A percentile compares a stretch with the other conserved stretches of the same genome.
These are phyloP conservation scores for Erythrobasidium yunnanense DNA, from an alignment of 768 basidiomycete genomes.

Conservation along the genomic window DNA sequence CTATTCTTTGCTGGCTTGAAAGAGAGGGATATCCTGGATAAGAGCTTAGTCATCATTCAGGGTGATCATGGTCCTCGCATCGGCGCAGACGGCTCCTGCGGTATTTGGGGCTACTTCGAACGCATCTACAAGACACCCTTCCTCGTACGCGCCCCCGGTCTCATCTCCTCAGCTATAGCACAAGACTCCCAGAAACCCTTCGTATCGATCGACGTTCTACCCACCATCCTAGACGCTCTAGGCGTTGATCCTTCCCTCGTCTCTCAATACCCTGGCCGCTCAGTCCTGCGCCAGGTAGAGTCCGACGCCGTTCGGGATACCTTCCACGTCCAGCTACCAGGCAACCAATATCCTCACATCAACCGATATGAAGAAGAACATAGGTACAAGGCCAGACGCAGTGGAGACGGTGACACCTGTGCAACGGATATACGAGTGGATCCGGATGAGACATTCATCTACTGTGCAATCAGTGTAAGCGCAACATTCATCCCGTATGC, in stretches of 20 bases:
- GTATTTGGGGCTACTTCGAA: neutral
- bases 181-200: neutral
- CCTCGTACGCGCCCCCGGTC: neutral
- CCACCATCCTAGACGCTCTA: slow-evolving; percentile 9
- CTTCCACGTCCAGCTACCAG: neutral
- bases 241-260: slow-evolving; percentile 5
- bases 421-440: slow-evolving; percentile 6
- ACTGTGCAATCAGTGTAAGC: neutral
- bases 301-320: neutral
- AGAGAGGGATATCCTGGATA: neutral
- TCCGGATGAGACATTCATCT: slow-evolving; percentile 7
- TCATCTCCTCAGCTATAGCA: neutral
- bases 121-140: neutral
- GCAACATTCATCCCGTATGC: too few species aligned
- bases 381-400: neutral
- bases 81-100: neutral
- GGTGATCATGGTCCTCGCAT: slow-evolving; percentile 14
- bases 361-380: neutral
- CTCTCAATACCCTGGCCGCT: neutral
- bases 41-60: slow-evolving; percentile 9
- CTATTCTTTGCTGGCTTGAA: neutral
- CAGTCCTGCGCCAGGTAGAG: neutral
- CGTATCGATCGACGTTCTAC: neutral
- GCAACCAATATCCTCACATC: neutral
- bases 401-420: neutral